Evolutionary conservation across 2,329 filamentous ascomycete species (phyloP), one percentile per base, ranked within the genome.

Genomic region (Thelonectria blattea): DNA sequence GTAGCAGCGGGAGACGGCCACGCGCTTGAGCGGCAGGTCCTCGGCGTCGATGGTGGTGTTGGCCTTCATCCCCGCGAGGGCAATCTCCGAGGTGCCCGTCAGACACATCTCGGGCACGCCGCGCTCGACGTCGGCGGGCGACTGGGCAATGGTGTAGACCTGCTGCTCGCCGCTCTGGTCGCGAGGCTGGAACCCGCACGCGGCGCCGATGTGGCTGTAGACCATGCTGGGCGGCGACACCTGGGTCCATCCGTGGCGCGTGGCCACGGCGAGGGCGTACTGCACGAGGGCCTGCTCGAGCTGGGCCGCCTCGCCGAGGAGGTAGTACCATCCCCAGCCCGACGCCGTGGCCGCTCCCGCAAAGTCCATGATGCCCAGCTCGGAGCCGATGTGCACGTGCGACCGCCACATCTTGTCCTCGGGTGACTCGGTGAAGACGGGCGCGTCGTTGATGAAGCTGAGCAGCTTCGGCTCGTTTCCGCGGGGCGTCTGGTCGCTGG

Each of bases 281-380:
- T 94, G 90, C 12, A 98, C 80, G 3, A 99, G 84, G 0, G 95
- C 95, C 73, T 98, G 94, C 78, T 99, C 95, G n/a, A 99, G 85
- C 74, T 95, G 86, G 0, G 93, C 93, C 9, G 88, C 95, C 72
- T 96, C 93, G 72, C 94, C 92, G n/a, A 92, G 82, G 11, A 99
- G 86, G 77, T 93, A 98, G 79, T 99, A 99, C 92, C 93, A 99
- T 1, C 95, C 95, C 94, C 94, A 99, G 39, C 95, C 95, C 3
- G 90, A 91, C 1, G 92, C 89, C n/a, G 85, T 88, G 2, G 89
- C 89, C 5, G 93, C 92, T 60, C 85, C 88, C 5, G 90, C 82
- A 72, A 99, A 97, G 78, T 99, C 94, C 52, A 99, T 82, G n/a
- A 99, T 83, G 34, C 89, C 88, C n/a, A 99, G 85, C 71, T 93